These are phyloP conservation scores for Viridothelium virens DNA, from an alignment of 495 filamentous ascomycete species.

Conservation along the genomic window DNA sequence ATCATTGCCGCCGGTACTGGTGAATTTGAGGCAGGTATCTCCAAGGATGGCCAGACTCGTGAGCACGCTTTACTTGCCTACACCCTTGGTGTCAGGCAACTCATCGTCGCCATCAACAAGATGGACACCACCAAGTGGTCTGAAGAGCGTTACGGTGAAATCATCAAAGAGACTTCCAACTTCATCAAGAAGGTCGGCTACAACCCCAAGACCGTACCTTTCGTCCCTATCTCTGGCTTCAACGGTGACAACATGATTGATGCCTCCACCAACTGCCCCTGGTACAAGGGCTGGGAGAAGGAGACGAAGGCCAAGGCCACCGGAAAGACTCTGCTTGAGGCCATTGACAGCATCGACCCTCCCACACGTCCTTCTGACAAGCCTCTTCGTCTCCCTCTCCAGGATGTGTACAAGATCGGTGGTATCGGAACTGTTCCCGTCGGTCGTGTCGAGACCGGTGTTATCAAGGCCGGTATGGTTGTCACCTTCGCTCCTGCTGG, in stretches of 20 bases:
- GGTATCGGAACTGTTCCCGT: conserved; percentile 99
- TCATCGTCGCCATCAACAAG: conserved; percentile 99
- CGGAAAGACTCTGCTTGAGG: conserved; percentile 98
- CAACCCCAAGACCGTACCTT: conserved; percentile 96
- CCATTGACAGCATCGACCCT: conserved; percentile 93
- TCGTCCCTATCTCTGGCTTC: conserved; percentile 99
- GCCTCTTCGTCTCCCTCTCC: conserved; percentile 98
- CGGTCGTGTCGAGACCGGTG: conserved; percentile 99
- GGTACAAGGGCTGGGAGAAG: conserved; percentile 99
- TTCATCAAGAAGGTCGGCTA: conserved; percentile 99
- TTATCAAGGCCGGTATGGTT: conserved; percentile 96
- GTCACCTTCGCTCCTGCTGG: conserved; percentile 92
- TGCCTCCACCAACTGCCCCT: conserved; percentile 85
- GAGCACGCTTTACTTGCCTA: conserved; percentile 99
- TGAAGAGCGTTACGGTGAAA: conserved; percentile 93
- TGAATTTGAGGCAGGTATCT: conserved; percentile 99
- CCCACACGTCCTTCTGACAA: conserved; percentile 90
- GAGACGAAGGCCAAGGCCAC: conserved; percentile 87
- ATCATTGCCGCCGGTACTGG: conserved; percentile 99
- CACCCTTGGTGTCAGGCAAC: conserved; percentile 99
- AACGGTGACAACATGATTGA: conserved; percentile 99
- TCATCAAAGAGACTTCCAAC: conserved; percentile 99
- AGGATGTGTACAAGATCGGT: conserved; percentile 99
- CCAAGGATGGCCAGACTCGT: conserved; percentile 99
- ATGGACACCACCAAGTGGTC: conserved; percentile 99